phyloP scores from a whole-genome alignment of 1,139 yeast species.

The Sugiyamaella xylanicola region DNA sequence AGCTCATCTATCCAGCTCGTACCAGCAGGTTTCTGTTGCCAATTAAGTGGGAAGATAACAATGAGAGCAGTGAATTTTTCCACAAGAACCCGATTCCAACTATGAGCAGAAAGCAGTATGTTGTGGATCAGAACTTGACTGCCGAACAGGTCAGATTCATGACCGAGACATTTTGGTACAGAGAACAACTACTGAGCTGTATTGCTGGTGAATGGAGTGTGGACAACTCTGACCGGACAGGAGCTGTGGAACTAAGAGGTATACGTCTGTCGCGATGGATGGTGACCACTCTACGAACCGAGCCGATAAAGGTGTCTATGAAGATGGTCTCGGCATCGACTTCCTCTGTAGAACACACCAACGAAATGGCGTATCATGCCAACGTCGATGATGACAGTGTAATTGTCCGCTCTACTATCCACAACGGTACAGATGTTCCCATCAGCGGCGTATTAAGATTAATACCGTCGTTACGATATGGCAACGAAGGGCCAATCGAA shows the following conservation, averaged over 20 bases:
- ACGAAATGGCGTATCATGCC: constrained; percentile 26
- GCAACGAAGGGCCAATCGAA: constrained; percentile 24
- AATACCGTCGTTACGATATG: constrained; percentile 53
- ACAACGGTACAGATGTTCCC: constrained; percentile 33
- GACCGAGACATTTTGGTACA: constrained; percentile 76
- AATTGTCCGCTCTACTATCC: constrained; percentile 31
- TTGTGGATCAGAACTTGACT: constrained; percentile 60
- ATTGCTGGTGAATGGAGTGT: constrained; percentile 67
- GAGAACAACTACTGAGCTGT: constrained; percentile 61
- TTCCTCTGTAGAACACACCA: constrained; percentile 18
- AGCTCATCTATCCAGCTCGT: constrained; percentile 49
- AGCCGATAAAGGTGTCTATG: constrained; percentile 48
- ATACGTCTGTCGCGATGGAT: constrained; percentile 56
- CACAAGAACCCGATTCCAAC: constrained; percentile 68
- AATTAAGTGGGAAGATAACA: constrained; percentile 53
- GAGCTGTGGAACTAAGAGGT: constrained; percentile 66
- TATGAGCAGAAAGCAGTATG: constrained; percentile 68
- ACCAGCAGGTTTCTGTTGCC: constrained; percentile 72
- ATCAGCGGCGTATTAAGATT: constrained; percentile 66
- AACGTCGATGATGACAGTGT: constrained; percentile 32
- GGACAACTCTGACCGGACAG: constrained; percentile 45
- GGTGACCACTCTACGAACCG: constrained; percentile 50
- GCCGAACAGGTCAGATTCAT: constrained; percentile 56
- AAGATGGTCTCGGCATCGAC: constrained; percentile 29
- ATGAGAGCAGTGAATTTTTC: constrained; percentile 41